phyloP scores from a whole-genome alignment of 2,329 filamentous ascomycete genomes.

The Colletotrichum tanaceti region DNA sequence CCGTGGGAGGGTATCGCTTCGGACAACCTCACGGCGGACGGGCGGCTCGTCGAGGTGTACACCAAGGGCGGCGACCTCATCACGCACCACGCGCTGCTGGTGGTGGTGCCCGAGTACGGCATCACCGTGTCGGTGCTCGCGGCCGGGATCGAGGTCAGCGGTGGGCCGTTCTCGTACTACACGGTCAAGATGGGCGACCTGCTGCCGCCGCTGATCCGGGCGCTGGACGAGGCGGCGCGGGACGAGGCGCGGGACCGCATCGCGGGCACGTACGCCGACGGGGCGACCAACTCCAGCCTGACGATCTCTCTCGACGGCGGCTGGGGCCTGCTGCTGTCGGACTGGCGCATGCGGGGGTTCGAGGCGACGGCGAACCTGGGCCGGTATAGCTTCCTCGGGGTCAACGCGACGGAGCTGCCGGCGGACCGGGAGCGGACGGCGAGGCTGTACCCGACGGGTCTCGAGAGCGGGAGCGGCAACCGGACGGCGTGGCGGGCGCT shows the following conservation, averaged over 20 bases:
- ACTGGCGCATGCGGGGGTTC: conserved; percentile 55
- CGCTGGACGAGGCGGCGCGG: conserved; percentile 56
- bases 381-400: conserved; percentile 41
- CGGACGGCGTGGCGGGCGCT: conserved; percentile 50
- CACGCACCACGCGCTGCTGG: conserved; percentile 54
- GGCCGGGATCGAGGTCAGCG: conserved; percentile 45
- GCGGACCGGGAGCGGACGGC: conserved; percentile 35
- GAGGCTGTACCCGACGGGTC: conserved; percentile 41
- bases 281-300: conserved; percentile 54
- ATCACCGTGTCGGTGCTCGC: conserved; percentile 55
- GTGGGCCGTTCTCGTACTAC: conserved; percentile 31
- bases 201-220: conserved; percentile 52
- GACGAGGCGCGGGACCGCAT: conserved; percentile 49
- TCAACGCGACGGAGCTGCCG: conserved; percentile 22
- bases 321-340: conserved; percentile 53
- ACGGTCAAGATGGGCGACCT: conserved; percentile 40
- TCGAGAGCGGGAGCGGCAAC: conserved; percentile 10
- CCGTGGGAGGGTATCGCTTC: conserved; percentile 61
- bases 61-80: conserved; percentile 59
- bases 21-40: conserved; percentile 51
- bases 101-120: conserved; percentile 60
- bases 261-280: conserved; percentile 54
- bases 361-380: conserved; percentile 53
- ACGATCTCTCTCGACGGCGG: conserved; percentile 52
- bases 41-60: conserved; percentile 59